Percentiles rank a stretch among this genome's conserved stretches.
Conservation (phyloP, 345 rosid species). For the Cardamine occulta region DNA sequence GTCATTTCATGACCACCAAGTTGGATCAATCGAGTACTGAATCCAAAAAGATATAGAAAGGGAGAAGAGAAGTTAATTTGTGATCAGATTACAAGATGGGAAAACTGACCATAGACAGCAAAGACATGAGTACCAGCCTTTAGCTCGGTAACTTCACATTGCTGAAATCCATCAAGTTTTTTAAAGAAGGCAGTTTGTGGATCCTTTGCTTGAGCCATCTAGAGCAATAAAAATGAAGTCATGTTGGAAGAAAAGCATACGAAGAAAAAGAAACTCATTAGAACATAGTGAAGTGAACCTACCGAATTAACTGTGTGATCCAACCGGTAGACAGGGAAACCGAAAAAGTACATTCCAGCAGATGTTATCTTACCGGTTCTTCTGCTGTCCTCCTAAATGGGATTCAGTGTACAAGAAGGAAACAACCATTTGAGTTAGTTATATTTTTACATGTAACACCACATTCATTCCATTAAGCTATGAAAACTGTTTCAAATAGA, state of each 20-base stretch:
- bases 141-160: conserved; percentile 86
- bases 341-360: conserved; percentile 98
- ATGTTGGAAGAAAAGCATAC: conserved; percentile 7
- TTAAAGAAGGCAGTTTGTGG: conserved; percentile 92
- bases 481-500: not conserved
- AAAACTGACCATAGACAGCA: conserved; percentile 89
- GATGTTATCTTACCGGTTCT: conserved; percentile 84
- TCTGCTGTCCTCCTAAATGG: conserved; percentile 76
- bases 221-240: conserved; percentile 22
- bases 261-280: conserved; percentile 26
- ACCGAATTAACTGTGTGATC: conserved; percentile 84
- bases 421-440: conserved; percentile 5
- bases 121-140: conserved; percentile 89
- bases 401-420: conserved; percentile 21
- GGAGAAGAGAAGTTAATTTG: not conserved
- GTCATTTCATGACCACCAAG: conserved; percentile 9
- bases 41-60: not conserved
- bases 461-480: not conserved
- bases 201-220: conserved; percentile 90
- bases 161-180: conserved; percentile 94
- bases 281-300: conserved; percentile 39
- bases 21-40: conserved; percentile 3
- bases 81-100: conserved; percentile 20
- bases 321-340: conserved; percentile 90
- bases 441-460: not conserved